Conservation (phyloP, 495 filamentous ascomycete genomes). For the Talaromyces trachyspermus region DNA sequence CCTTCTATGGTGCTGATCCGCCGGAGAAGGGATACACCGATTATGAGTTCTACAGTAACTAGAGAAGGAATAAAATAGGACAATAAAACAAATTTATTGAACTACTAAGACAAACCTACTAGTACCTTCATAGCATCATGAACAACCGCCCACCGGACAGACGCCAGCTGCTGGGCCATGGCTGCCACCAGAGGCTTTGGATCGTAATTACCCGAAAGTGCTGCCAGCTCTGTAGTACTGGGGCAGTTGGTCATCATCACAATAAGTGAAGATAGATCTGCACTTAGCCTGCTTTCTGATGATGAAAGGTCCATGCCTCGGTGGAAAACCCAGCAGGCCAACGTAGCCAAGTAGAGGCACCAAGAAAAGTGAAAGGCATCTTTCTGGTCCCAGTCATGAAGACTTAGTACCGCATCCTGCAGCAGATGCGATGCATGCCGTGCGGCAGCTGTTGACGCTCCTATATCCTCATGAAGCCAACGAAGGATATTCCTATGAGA, state of each 20-base stretch:
- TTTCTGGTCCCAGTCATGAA: constrained; percentile 42
- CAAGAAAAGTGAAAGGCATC: constrained; percentile 50
- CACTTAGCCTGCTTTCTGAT: constrained; percentile 8
- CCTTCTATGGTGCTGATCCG: constrained; percentile 48
- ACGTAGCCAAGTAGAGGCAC: constrained; percentile 48
- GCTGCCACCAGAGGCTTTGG: constrained; percentile 30
- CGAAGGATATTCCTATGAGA: constrained; percentile 34
- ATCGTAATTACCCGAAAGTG: constrained; percentile 24
- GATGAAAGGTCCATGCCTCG: constrained; percentile 15
- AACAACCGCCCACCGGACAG: constrained; percentile 49
- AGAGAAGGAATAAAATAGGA: not conserved
- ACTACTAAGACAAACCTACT: constrained; percentile 13
- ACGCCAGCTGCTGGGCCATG: constrained; percentile 45
- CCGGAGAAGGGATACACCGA: constrained; percentile 55
- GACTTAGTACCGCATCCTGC: constrained; percentile 36
- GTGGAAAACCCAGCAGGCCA: constrained; percentile 47
- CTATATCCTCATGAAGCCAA: constrained; percentile 26
- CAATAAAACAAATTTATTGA: not conserved
- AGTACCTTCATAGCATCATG: constrained; percentile 50
- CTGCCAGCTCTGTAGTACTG: constrained; percentile 17
- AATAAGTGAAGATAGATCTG: constrained; percentile 27
- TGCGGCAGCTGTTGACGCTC: constrained; percentile 28
- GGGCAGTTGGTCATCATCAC: constrained; percentile 31
- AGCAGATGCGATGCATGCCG: constrained; percentile 41
- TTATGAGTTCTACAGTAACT: constrained; percentile 46